phyloP scores from a whole-genome alignment of 2,329 filamentous ascomycete genomes.

The Pestalotiopsis sp. region DNA sequence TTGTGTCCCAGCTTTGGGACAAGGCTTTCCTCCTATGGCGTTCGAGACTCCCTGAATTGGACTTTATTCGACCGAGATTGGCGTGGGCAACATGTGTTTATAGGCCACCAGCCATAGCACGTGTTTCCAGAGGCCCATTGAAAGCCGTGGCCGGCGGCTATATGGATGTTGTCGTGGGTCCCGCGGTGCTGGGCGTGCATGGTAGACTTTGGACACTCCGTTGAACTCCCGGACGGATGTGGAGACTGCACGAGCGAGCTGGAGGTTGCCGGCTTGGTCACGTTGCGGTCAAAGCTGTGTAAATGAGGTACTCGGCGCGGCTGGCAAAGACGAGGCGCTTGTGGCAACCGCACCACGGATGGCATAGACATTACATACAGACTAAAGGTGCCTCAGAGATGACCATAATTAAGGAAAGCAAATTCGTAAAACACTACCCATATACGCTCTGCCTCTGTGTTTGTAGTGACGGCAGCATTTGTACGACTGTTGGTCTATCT shows the following conservation, averaged over 20 bases:
- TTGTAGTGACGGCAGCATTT: background rate
- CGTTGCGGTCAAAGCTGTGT: background rate
- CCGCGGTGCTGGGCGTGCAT: background rate
- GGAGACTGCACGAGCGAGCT: background rate
- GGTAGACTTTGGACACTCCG: background rate
- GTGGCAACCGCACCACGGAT: background rate
- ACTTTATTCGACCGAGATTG: background rate
- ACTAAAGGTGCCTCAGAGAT: background rate
- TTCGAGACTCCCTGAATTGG: background rate
- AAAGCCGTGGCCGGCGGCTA: background rate
- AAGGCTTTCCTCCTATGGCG: background rate
- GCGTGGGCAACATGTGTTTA: background rate
- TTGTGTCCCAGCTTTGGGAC: background rate
- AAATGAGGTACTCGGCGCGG: background rate
- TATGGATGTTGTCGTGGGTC: background rate
- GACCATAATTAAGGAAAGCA: slow-evolving; percentile 1
- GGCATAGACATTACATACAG: slow-evolving; percentile 3
- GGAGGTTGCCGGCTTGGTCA: background rate
- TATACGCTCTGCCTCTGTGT: background rate
- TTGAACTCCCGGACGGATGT: background rate
- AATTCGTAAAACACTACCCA: background rate
- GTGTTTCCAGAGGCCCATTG: background rate
- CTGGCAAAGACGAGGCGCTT: background rate
- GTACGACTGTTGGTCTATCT: too few species aligned
- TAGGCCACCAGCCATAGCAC: background rate